These are phyloP conservation scores for Letharia lupina DNA, from an alignment of 495 filamentous ascomycete species.

Conservation along the genomic window DNA sequence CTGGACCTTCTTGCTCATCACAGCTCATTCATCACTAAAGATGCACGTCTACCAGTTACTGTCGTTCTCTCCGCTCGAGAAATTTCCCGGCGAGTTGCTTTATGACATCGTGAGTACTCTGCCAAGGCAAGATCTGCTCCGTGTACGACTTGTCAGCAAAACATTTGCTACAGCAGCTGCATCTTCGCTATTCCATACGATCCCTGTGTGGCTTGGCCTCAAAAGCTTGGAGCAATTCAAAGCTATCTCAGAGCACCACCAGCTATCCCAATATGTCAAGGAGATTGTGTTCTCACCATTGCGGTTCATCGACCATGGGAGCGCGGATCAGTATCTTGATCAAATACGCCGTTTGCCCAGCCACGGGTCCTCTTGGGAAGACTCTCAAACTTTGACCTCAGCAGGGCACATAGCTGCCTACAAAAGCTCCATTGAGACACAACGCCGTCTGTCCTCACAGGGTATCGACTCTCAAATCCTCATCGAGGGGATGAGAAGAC, in stretches of 20 bases:
- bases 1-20: not conserved
- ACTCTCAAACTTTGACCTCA: not conserved
- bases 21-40: not conserved
- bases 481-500: constrained; percentile 1
- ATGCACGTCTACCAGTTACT: constrained; percentile 4
- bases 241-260: constrained; percentile 9
- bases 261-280: constrained; percentile 10
- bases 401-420: constrained; percentile 5
- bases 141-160: not conserved
- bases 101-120: not conserved
- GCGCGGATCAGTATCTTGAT: not conserved
- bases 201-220: constrained; percentile 10
- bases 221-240: constrained; percentile 14
- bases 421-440: not conserved
- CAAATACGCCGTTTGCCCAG: not conserved
- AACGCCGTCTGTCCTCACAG: not conserved
- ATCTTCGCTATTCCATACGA: constrained; percentile 9
- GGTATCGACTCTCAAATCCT: not conserved
- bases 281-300: constrained; percentile 14
- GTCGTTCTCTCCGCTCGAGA: constrained; percentile 3
- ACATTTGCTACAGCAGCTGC: constrained; percentile 1
- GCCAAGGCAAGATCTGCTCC: not conserved
- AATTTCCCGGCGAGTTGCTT: constrained; percentile 6
- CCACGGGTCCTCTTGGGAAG: not conserved
- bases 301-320: constrained; percentile 3